Evolutionary conservation across 345 rosid species (phyloP).

Genomic region (Carallia brachiata): DNA sequence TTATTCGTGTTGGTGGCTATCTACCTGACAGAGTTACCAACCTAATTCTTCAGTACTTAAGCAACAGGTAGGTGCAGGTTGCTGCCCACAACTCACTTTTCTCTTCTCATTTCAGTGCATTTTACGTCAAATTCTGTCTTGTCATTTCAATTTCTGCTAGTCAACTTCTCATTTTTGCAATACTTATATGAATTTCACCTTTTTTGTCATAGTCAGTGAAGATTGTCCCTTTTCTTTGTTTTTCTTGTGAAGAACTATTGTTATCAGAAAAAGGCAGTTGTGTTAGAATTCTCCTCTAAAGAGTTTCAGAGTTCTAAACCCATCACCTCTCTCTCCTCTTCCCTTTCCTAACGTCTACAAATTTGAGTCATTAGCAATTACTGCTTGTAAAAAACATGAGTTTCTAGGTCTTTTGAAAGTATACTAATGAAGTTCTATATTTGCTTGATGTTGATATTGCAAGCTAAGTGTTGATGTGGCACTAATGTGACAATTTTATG

Average conservation of each 20-base stretch:
- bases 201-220: background rate
- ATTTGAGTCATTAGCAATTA: no score
- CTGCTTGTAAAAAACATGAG: no score
- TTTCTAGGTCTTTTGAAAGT: no score
- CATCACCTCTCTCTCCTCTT: no score
- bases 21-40: constrained; percentile 95
- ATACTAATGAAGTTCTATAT: no score
- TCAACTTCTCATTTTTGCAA: background rate
- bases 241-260: background rate
- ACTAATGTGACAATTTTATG: no score
- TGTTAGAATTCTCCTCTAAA: no score
- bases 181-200: background rate
- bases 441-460: no score
- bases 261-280: no score
- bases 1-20: constrained; percentile 84
- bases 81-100: background rate
- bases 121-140: background rate
- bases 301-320: no score
- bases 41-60: constrained; percentile 88
- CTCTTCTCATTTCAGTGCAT: background rate
- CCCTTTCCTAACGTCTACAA: no score
- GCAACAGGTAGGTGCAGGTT: constrained; percentile 66
- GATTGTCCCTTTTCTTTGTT: background rate
- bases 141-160: background rate
- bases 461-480: no score